Conservation (phyloP, 352 stramenopile genomes). For the Globisporangium barbulae region DNA sequence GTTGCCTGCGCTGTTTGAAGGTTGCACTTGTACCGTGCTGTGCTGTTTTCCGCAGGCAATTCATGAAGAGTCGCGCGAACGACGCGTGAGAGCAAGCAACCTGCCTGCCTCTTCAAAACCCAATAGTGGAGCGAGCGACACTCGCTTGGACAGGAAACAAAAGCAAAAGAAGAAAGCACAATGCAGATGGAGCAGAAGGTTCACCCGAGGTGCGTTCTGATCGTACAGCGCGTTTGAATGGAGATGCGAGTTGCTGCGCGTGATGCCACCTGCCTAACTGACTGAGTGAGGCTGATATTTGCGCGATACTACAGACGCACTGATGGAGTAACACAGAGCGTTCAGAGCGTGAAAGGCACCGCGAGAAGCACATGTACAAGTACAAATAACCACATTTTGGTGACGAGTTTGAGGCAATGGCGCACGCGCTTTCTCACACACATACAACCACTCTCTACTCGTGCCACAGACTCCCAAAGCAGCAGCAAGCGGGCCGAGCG, state of each 20-base stretch:
- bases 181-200: constrained; percentile 6
- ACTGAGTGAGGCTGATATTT: neutral
- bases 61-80: constrained; percentile 14
- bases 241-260: neutral
- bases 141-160: too few species aligned
- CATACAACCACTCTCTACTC: neutral
- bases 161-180: neutral
- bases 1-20: neutral
- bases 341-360: neutral
- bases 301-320: neutral
- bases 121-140: neutral
- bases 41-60: constrained; percentile 1
- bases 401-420: neutral
- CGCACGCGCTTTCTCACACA: neutral
- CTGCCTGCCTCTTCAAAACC: neutral
- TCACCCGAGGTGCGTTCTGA: neutral
- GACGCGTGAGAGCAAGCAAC: constrained; percentile 4
- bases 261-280: neutral
- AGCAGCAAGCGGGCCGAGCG: neutral
- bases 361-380: neutral
- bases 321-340: neutral
- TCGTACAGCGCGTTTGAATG: neutral
- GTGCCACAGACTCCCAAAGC: neutral
- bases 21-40: neutral
- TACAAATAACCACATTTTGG: neutral